phyloP scores from a whole-genome alignment of 2,329 filamentous ascomycete genomes.

The Aspergillus viridinutans region DNA sequence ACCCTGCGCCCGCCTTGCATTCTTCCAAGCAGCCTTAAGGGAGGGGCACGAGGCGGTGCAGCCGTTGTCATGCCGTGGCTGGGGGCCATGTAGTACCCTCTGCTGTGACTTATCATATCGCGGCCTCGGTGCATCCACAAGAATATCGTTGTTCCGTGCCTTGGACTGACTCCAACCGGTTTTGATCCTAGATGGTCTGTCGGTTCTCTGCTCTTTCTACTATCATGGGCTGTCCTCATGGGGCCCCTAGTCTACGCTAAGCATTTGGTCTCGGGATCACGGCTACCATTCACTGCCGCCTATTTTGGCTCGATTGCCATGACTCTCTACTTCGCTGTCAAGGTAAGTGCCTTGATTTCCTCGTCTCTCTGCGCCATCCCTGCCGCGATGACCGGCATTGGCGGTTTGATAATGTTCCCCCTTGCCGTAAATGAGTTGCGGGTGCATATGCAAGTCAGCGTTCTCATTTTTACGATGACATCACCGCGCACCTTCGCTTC shows the following conservation, averaged over 20 bases:
- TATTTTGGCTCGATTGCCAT: slow-evolving; percentile 92
- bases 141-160: not conserved
- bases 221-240: slow-evolving; percentile 92
- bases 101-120: slow-evolving; percentile 3
- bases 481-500: slow-evolving; percentile 1
- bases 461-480: slow-evolving; percentile 7
- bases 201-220: slow-evolving; percentile 83
- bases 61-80: slow-evolving; percentile 23
- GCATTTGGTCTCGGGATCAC: slow-evolving; percentile 77
- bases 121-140: slow-evolving; percentile 17
- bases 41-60: slow-evolving; percentile 13
- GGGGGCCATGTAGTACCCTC: slow-evolving; percentile 1
- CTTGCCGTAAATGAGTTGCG: not conserved
- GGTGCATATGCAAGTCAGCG: not conserved
- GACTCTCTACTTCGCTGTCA: slow-evolving; percentile 87
- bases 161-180: slow-evolving; percentile 19
- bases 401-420: not conserved
- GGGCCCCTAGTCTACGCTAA: slow-evolving; percentile 77
- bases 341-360: slow-evolving; percentile 59
- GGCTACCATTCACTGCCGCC: slow-evolving; percentile 86
- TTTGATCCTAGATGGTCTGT: slow-evolving; percentile 74
- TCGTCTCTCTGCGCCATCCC: slow-evolving; percentile 8
- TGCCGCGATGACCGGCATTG: not conserved
- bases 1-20: slow-evolving; percentile 19
- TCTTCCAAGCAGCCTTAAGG: not conserved